Percentiles rank a stretch among this genome's conserved stretches.
phyloP scores from a whole-genome alignment of 2,329 filamentous ascomycete genomes.

The Penicillium sp. region DNA sequence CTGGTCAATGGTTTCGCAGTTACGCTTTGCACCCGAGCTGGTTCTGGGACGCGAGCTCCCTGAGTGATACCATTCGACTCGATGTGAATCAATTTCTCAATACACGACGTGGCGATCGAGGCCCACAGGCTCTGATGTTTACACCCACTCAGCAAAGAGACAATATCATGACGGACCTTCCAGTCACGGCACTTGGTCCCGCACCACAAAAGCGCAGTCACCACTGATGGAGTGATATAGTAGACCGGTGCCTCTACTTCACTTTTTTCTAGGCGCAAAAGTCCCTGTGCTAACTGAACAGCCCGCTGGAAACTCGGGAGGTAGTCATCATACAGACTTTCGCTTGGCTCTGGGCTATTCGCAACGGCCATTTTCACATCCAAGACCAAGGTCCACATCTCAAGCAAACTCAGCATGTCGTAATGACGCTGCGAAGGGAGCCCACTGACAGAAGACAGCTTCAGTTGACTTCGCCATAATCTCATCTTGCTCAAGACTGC shows the following conservation, averaged over 20 bases:
- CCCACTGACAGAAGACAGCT: background rate
- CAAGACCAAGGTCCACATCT: background rate
- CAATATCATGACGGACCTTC: background rate
- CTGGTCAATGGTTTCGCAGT: too few species aligned
- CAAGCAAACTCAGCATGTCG: background rate
- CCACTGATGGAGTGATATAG: background rate
- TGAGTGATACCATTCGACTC: background rate
- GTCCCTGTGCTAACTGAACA: background rate
- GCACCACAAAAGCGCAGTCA: background rate
- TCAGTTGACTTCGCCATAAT: background rate
- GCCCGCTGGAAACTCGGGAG: background rate
- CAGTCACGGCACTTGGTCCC: background rate
- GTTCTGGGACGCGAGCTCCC: background rate
- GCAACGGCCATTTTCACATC: background rate
- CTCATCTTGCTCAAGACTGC: background rate
- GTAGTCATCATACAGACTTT: background rate
- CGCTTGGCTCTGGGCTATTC: background rate
- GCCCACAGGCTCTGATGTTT: background rate
- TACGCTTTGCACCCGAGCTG: background rate
- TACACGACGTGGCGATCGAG: background rate
- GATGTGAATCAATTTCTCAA: background rate
- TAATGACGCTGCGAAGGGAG: background rate
- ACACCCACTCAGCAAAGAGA: background rate
- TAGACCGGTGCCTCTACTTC: background rate
- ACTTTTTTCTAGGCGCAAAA: background rate